phyloP scores from a whole-genome alignment of 805 yeast genomes.

The Candida hungchunana region DNA sequence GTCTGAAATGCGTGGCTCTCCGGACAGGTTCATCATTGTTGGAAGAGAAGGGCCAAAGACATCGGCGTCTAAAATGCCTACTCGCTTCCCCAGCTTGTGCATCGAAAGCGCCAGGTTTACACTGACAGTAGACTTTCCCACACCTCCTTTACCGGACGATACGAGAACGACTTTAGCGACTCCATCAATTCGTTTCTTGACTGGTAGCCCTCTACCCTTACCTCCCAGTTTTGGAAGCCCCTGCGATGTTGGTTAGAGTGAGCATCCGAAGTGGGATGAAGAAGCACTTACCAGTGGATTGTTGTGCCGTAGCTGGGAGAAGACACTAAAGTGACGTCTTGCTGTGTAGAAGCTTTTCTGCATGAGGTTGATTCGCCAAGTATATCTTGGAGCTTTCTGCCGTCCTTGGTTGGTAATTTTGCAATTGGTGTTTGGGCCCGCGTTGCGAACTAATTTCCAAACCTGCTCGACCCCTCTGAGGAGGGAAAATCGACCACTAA shows the following conservation, averaged over 20 bases:
- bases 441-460: too few relatives aligned
- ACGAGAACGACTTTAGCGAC: conserved; percentile 62
- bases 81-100: conserved; percentile 45
- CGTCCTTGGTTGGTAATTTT: too few relatives aligned
- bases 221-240: conserved; percentile 23
- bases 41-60: conserved; percentile 86
- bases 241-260: conserved; percentile 8
- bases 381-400: too few relatives aligned
- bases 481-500: too few relatives aligned
- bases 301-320: conserved; percentile 30
- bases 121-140: conserved; percentile 75
- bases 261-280: not conserved
- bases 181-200: conserved; percentile 51
- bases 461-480: too few relatives aligned
- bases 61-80: conserved; percentile 76
- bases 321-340: not conserved
- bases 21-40: conserved; percentile 57
- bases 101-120: conserved; percentile 66
- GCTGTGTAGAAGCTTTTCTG: too few relatives aligned
- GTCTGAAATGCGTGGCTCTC: conserved; percentile 58
- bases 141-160: conserved; percentile 80
- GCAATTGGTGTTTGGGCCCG: too few relatives aligned
- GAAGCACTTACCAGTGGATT: conserved; percentile 48
- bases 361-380: too few relatives aligned
- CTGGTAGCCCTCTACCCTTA: conserved; percentile 50